Evolutionary conservation across 78 protist genomes (phyloP).

Genomic region (Salpingoeca rosetta): DNA sequence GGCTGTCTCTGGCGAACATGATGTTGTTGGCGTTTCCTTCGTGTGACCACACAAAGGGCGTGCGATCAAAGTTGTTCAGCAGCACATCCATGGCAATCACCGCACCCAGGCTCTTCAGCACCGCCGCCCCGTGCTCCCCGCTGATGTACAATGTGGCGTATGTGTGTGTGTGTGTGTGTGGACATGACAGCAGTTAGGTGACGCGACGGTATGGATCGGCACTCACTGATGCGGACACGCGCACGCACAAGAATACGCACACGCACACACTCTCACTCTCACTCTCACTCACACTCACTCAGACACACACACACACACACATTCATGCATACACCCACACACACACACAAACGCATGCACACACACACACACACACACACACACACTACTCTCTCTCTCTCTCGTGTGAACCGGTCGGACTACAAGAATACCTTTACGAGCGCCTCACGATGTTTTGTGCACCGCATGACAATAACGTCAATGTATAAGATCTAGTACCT

Average conservation of each 20-base stretch:
- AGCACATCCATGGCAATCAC: too few species aligned
- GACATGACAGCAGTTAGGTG: background rate
- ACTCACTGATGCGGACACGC: background rate
- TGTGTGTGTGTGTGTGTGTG: too few species aligned
- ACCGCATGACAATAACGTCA: too few species aligned
- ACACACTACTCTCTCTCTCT: background rate
- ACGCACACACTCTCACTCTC: background rate
- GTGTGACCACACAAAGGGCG: background rate
- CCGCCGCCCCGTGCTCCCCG: too few species aligned
- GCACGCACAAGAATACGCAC: background rate
- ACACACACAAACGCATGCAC: background rate
- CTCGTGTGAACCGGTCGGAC: background rate
- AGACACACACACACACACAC: background rate
- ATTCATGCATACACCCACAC: too few species aligned
- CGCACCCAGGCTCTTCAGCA: too few species aligned
- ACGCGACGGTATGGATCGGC: too few species aligned
- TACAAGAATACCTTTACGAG: background rate
- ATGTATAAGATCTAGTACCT: too few species aligned
- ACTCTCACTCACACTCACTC: background rate
- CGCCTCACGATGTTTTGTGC: too few species aligned
- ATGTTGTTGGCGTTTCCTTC: background rate
- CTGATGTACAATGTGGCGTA: too few species aligned
- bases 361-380: background rate
- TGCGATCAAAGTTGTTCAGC: background rate
- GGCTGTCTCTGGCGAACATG: background rate